Base-by-base conservation (phyloP, 192 early-diverging fungal genomes). In the Haplosporangium gracile region DNA sequence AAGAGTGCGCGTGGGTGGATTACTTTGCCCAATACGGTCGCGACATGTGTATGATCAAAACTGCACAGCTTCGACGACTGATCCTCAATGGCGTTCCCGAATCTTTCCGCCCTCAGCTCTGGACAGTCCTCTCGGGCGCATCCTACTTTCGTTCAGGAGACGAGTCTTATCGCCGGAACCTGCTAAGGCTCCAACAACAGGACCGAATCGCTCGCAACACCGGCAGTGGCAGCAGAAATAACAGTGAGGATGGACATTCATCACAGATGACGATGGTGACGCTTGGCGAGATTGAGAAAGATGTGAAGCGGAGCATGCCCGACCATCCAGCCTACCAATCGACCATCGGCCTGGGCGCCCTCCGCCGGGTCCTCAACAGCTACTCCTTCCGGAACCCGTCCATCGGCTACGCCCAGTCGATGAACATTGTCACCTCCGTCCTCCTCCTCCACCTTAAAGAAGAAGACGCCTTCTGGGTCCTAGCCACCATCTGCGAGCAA, bases 371-470 rank as follows among this genome's bases (percentile, higher is more conserved):
- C 7, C 76, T 86, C 40, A 47, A 40, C 51, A 78, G 71, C 34
- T 86, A 81, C 40, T 80, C 84, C 3, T 78, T 65, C 63, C 68
- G 84, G 3, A 86, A 86, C 36, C 79, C 84, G 0, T 72, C 72
- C 0, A 81, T 86, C 16, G 84, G 84, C 16, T 86, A 86, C 77
- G 84, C 84, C 0, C 84, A 86, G 36, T 86, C 84, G n/a, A 86
- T 86, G 84, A 86, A 86, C 45, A 86, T 86, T 74, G 75, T 86
- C 26, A 76, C 79, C 0, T 76, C 84, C 1, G 72, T 77, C 15
- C 22, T 86, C 8, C 76, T 86, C 1, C 70, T 86, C n/a, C 76
- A 86, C 60, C 51, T 86, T 2, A 86, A 86, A 45, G 84, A 86
- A 68, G 84, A 86, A 22, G 84, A 86, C 22, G 79, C 84, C 18